Percentiles rank a stretch among this genome's conserved stretches.
phyloP scores from a whole-genome alignment of 2,329 filamentous ascomycete species.

The Colletotrichum ledebouriae region DNA sequence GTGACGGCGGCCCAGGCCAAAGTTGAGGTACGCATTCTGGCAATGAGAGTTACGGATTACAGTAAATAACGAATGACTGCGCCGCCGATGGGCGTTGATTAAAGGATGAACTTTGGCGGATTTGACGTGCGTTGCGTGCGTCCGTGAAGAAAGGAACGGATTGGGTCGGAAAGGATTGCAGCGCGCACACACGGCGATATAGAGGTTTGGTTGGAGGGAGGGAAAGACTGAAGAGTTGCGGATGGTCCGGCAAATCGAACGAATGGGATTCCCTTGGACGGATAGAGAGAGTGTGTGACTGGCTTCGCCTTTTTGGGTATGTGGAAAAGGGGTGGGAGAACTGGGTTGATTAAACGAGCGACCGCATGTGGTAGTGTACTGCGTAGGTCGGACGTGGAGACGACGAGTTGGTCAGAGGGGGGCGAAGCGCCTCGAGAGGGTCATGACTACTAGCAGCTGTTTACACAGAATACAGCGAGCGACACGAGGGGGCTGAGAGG shows the following conservation, averaged over 20 bases:
- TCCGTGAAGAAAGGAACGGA: constrained; percentile 37
- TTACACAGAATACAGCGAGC: not conserved
- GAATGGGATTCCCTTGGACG: constrained; percentile 35
- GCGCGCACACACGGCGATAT: constrained; percentile 36
- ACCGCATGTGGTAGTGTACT: not conserved
- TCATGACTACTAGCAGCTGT: not conserved
- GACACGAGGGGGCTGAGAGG: not conserved
- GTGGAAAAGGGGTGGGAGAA: constrained; percentile 36
- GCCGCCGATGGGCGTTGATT: constrained; percentile 27
- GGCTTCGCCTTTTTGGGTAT: constrained; percentile 4
- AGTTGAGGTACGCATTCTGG: constrained; percentile 36
- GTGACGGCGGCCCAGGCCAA: constrained; percentile 36
- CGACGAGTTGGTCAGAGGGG: constrained; percentile 12
- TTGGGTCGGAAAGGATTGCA: constrained; percentile 26
- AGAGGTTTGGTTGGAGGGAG: constrained; percentile 32
- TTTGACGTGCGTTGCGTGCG: constrained; percentile 15
- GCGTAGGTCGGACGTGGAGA: constrained; percentile 21
- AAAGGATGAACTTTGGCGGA: constrained; percentile 28
- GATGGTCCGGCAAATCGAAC: constrained; percentile 27
- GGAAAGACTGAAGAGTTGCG: constrained; percentile 19
- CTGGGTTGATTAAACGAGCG: constrained; percentile 39
- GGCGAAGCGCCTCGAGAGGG: constrained; percentile 26
- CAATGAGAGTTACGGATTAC: not conserved
- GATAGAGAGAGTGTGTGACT: constrained; percentile 20
- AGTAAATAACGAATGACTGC: constrained; percentile 35